A percentile compares a stretch with the other conserved stretches of the same genome.
These are phyloP conservation scores for Trifolium dubium DNA, from an alignment of 306 rosid genomes.

Conservation along the genomic window DNA sequence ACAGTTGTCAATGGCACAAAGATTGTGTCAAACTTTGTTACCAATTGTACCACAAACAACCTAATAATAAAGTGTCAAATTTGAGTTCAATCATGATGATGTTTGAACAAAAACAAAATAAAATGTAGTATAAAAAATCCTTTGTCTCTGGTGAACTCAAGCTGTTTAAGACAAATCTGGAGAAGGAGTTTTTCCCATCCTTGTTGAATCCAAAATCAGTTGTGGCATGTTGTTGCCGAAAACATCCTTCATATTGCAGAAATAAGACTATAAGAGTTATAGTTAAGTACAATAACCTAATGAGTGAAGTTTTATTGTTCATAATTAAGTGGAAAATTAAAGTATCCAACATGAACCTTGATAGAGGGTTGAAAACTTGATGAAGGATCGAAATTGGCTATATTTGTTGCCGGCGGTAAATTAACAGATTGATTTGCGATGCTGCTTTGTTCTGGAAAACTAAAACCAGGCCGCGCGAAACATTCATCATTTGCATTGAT, in stretches of 20 bases:
- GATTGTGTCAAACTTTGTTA: slow-evolving; percentile 28
- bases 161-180: slow-evolving; percentile 48
- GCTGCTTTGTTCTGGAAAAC: slow-evolving; percentile 51
- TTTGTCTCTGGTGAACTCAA: slow-evolving; percentile 30
- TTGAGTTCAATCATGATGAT: slow-evolving; percentile 43
- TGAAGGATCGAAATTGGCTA: slow-evolving; percentile 49
- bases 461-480: slow-evolving; percentile 46
- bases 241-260: slow-evolving; percentile 53
- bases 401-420: slow-evolving; percentile 51
- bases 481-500: slow-evolving; percentile 51
- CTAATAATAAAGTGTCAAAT: slow-evolving; percentile 25
- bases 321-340: slow-evolving; percentile 35
- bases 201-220: slow-evolving; percentile 48
- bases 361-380: slow-evolving; percentile 51
- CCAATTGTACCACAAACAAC: slow-evolving; percentile 37
- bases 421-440: slow-evolving; percentile 53
- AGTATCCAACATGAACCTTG: slow-evolving; percentile 50
- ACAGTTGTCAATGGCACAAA: slow-evolving; percentile 23
- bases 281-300: slow-evolving; percentile 27
- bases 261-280: slow-evolving; percentile 10
- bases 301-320: not conserved
- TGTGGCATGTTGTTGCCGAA: slow-evolving; percentile 45
- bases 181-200: slow-evolving; percentile 48
- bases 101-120: slow-evolving; percentile 33
- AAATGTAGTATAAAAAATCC: slow-evolving; percentile 33